Evolutionary conservation across 1,284 basidiomycete genomes (phyloP).

Genomic region (Ustilago curta): DNA sequence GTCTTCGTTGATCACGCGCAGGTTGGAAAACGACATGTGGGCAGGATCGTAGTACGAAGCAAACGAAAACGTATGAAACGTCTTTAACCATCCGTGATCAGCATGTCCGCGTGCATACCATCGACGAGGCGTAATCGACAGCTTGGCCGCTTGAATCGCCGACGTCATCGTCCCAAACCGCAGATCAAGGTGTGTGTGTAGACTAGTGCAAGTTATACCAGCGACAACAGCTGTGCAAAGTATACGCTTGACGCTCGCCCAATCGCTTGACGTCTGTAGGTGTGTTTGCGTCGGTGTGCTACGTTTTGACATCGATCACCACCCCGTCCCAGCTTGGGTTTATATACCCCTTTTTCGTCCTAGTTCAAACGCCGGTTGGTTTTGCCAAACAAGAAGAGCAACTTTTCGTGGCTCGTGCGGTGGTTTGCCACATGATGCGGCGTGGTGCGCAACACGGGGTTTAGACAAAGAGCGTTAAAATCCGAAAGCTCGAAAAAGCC

Average conservation of each 20-base stretch:
- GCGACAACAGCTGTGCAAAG: not conserved
- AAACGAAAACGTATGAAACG: conserved; percentile 74
- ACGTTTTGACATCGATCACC: not conserved
- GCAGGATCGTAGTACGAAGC: conserved; percentile 77
- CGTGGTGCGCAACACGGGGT: too few species aligned
- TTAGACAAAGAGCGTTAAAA: too few species aligned
- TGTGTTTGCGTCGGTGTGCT: not conserved
- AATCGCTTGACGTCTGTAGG: too few species aligned
- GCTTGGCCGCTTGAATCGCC: conserved; percentile 31
- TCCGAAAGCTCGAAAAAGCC: conserved; percentile 8
- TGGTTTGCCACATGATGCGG: too few species aligned
- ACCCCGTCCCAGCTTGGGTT: too few species aligned
- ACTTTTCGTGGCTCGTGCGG: too few species aligned
- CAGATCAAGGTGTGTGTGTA: too few species aligned
- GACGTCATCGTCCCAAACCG: too few species aligned
- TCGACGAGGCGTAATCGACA: conserved; percentile 28
- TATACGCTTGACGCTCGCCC: not conserved
- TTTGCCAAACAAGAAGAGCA: too few species aligned
- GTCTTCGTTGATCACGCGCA: conserved; percentile 84
- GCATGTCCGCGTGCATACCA: conserved; percentile 65
- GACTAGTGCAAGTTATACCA: not conserved
- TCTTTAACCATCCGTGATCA: conserved; percentile 87
- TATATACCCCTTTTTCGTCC: too few species aligned
- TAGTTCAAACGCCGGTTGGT: too few species aligned
- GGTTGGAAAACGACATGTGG: conserved; percentile 72